Conservation (phyloP, 1,139 yeast genomes). For the Cylindricascospora bacillispora region DNA sequence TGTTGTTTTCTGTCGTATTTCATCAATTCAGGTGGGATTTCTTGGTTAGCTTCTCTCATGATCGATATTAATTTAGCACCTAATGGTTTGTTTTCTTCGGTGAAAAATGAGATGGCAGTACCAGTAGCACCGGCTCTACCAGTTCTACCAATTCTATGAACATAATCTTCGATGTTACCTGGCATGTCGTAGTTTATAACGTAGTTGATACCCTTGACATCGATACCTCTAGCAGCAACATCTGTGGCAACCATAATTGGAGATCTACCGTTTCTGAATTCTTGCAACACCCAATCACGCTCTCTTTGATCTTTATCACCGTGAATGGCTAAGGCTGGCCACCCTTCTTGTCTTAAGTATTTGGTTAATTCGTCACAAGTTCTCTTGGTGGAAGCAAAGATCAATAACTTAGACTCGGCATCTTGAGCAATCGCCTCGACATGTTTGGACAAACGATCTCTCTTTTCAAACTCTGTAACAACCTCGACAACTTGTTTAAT, state of each 20-base stretch:
- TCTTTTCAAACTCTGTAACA: conserved; percentile 81
- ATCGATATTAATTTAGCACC: conserved; percentile 87
- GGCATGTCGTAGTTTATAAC: conserved; percentile 97
- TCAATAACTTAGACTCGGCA: conserved; percentile 61
- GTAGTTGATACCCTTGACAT: conserved; percentile 90
- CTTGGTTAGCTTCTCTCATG: conserved; percentile 91
- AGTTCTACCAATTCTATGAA: conserved; percentile 72
- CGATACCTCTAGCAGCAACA: conserved; percentile 99
- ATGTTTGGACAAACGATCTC: conserved; percentile 78
- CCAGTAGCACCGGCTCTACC: conserved; percentile 98
- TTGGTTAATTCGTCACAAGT: conserved; percentile 92
- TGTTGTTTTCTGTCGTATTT: conserved; percentile 32
- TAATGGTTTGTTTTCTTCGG: conserved; percentile 73
- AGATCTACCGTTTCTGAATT: conserved; percentile 82
- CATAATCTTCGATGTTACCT: conserved; percentile 94
- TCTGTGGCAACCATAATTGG: conserved; percentile 99
- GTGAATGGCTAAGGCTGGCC: conserved; percentile 98
- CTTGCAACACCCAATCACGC: conserved; percentile 96
- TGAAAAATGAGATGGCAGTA: conserved; percentile 91
- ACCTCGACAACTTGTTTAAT: conserved; percentile 91
- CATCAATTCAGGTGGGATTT: conserved; percentile 52
- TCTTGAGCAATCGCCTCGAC: conserved; percentile 76
- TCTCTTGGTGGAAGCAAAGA: conserved; percentile 93
- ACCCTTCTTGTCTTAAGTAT: conserved; percentile 89
- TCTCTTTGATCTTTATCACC: conserved; percentile 98